These are phyloP conservation scores for Uncinocarpus reesii DNA, from an alignment of 2,329 filamentous ascomycete species.

Conservation along the genomic window DNA sequence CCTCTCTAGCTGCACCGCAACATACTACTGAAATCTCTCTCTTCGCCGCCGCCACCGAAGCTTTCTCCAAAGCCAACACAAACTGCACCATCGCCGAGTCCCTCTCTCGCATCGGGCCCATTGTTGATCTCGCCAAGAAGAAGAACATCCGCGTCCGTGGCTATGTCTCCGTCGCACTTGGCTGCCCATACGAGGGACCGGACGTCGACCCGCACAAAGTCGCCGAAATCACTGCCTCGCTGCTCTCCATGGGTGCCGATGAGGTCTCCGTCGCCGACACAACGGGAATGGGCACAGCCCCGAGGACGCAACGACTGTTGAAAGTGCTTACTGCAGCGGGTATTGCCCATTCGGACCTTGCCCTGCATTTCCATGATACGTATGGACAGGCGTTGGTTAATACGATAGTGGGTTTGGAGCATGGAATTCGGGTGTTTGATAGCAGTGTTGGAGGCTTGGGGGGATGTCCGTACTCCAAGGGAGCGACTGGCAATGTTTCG, in stretches of 20 bases:
- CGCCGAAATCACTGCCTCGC: constrained; percentile 49
- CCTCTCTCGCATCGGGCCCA: constrained; percentile 48
- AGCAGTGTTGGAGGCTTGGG: constrained; percentile 54
- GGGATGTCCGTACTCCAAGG: constrained; percentile 55
- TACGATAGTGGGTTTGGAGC: constrained; percentile 51
- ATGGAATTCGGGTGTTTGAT: constrained; percentile 54
- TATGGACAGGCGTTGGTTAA: constrained; percentile 57
- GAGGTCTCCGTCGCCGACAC: constrained; percentile 58
- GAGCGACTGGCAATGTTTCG: constrained; percentile 55
- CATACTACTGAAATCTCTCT: constrained; percentile 49
- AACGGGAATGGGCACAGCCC: constrained; percentile 57
- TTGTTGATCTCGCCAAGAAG: constrained; percentile 47
- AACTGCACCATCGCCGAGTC: constrained; percentile 56
- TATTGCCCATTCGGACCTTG: constrained; percentile 49
- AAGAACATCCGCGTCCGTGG: constrained; percentile 50
- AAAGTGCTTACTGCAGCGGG: constrained; percentile 50
- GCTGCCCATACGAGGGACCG: constrained; percentile 57
- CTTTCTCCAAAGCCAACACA: constrained; percentile 55
- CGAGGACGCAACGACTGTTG: constrained; percentile 48
- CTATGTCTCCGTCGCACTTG: constrained; percentile 55
- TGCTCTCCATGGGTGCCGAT: constrained; percentile 56
- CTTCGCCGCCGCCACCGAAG: constrained; percentile 55
- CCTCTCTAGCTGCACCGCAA: constrained; percentile 24
- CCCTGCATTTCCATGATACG: constrained; percentile 57
- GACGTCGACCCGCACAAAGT: constrained; percentile 51